These are phyloP conservation scores for Bretziella fagacearum DNA, from an alignment of 2,329 filamentous ascomycete genomes.

Conservation along the genomic window DNA sequence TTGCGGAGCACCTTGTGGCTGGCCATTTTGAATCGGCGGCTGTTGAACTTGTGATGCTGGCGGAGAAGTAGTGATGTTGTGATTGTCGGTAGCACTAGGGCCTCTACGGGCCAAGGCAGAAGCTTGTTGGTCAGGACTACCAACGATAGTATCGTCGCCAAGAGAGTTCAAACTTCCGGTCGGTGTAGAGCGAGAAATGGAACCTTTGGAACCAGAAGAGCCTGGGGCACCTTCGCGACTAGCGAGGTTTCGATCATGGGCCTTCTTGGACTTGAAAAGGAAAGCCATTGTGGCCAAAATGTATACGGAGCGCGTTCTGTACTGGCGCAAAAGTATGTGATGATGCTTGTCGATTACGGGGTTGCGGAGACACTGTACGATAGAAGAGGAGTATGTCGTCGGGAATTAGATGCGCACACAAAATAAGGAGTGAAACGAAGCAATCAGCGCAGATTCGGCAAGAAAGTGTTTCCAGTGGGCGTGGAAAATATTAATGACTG, in stretches of 20 bases:
- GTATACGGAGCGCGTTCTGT: not conserved
- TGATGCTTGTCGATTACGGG: not conserved
- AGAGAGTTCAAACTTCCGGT: slow-evolving; percentile 65
- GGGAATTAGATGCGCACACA: not conserved
- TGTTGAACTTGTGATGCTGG: slow-evolving; percentile 6
- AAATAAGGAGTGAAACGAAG: not conserved
- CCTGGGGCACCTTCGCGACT: slow-evolving; percentile 29
- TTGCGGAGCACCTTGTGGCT: slow-evolving; percentile 5
- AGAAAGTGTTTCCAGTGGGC: not conserved
- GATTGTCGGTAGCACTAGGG: slow-evolving; percentile 21
- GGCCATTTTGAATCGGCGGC: slow-evolving; percentile 16
- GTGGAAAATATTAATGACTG: not conserved
- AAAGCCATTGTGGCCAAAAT: slow-evolving; percentile 45
- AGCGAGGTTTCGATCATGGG: slow-evolving; percentile 43
- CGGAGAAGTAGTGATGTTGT: slow-evolving; percentile 3
- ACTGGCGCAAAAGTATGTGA: not conserved
- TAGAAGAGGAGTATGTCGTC: not conserved
- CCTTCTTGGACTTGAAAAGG: slow-evolving; percentile 69
- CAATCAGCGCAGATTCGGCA: not conserved
- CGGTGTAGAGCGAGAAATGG: slow-evolving; percentile 46
- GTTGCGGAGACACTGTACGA: not conserved
- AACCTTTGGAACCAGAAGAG: slow-evolving; percentile 25
- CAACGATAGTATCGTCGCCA: slow-evolving; percentile 37
- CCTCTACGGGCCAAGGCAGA: slow-evolving; percentile 28
- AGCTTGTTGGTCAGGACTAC: slow-evolving; percentile 46